These are phyloP conservation scores for Rhododendron kiyosumense DNA, from an alignment of 148 eudicot species.

Conservation along the genomic window DNA sequence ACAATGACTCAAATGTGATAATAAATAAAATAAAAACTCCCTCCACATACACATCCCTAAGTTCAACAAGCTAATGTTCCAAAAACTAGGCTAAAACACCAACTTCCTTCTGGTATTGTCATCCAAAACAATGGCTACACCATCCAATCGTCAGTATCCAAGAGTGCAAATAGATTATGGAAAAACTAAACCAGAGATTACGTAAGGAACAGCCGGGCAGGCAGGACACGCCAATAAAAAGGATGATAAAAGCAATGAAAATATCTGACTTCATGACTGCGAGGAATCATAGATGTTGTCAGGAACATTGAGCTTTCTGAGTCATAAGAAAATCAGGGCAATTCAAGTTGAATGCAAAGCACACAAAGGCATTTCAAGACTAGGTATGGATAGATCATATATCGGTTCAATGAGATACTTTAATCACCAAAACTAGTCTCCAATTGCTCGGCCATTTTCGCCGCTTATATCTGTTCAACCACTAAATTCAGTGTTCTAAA, in stretches of 20 bases:
- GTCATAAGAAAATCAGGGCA: slow-evolving; percentile 5
- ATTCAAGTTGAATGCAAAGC: not conserved
- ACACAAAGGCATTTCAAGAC: not conserved
- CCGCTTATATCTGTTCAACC: not conserved
- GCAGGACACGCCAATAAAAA: not conserved
- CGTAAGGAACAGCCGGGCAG: not conserved
- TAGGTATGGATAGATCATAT: not conserved
- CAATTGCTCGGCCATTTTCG: not conserved
- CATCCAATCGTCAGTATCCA: not conserved
- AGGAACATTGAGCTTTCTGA: not conserved
- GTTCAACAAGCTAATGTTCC: not conserved
- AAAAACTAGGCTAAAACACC: not conserved
- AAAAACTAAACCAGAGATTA: not conserved
- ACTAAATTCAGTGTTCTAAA: no score
- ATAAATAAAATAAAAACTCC: no score
- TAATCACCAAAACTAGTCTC: not conserved
- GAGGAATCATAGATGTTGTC: not conserved
- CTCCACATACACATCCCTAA: not conserved
- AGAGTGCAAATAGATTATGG: not conserved
- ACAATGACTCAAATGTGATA: not conserved
- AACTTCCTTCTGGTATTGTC: not conserved
- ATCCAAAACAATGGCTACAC: not conserved
- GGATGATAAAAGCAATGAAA: not conserved
- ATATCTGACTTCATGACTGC: not conserved
- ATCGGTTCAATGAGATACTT: not conserved